Evolutionary conservation across 495 filamentous ascomycete species (phyloP).

Genomic region (Collariella sp.): DNA sequence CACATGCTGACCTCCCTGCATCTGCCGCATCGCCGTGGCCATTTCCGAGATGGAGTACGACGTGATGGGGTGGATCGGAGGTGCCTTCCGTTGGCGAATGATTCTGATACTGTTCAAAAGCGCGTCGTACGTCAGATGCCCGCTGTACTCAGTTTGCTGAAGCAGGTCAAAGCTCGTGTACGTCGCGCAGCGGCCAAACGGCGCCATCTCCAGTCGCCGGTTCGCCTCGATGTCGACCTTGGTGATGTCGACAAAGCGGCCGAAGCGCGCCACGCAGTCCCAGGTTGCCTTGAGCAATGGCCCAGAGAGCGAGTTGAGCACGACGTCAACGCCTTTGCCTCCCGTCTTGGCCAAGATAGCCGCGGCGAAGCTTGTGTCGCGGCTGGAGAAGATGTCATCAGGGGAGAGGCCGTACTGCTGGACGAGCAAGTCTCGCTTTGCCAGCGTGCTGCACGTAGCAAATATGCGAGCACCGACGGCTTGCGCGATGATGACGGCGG

Average conservation of each 20-base stretch:
- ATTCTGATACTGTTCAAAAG: too few relatives aligned
- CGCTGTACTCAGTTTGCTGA: too few relatives aligned
- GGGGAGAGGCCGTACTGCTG: not conserved
- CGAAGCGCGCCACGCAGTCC: not conserved
- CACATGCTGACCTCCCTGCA: constrained; percentile 44
- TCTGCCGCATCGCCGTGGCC: constrained; percentile 37
- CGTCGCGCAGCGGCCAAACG: not conserved
- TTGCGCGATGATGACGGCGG: constrained; percentile 5
- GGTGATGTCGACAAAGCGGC: not conserved
- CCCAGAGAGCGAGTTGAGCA: constrained; percentile 34
- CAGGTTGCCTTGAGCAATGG: not conserved
- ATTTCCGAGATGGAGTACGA: constrained; percentile 28
- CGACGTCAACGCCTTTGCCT: constrained; percentile 39
- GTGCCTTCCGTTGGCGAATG: too few relatives aligned
- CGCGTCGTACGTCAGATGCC: too few relatives aligned
- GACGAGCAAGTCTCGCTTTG: not conserved
- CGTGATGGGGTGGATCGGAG: not conserved
- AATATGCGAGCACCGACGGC: not conserved
- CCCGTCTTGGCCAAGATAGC: constrained; percentile 33
- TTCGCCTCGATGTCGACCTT: not conserved
- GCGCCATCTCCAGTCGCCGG: not conserved
- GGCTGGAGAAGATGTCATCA: constrained; percentile 4
- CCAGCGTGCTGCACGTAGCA: not conserved
- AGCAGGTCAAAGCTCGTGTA: constrained; percentile 4
- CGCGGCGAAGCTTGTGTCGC: constrained; percentile 8